A percentile compares a stretch with the other conserved stretches of the same genome.
Evolutionary conservation across 2,329 filamentous ascomycete species (phyloP).

Genomic region (Dothistroma septosporum): DNA sequence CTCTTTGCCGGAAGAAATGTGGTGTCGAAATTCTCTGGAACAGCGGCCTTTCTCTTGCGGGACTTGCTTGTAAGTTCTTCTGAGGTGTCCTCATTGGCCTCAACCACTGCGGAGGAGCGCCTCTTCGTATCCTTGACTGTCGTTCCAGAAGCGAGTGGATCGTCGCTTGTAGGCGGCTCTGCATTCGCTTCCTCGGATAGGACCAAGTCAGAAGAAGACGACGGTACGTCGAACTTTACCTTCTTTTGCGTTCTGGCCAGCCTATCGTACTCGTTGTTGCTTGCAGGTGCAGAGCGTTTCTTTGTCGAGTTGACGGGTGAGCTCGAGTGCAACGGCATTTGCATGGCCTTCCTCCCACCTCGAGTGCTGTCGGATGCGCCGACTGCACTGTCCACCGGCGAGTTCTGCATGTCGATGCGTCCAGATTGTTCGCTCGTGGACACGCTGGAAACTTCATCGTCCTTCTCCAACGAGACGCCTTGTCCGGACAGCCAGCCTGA

Average conservation of each 20-base stretch:
- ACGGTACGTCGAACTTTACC: constrained; percentile 15
- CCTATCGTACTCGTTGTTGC: constrained; percentile 1
- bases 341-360: constrained; percentile 1
- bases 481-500: constrained; percentile 33
- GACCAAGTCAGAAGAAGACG: neutral
- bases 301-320: constrained; percentile 15
- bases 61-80: constrained; percentile 1
- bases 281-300: constrained; percentile 7
- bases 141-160: constrained; percentile 10
- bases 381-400: constrained; percentile 19
- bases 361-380: neutral
- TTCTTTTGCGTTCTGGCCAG: constrained; percentile 15
- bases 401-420: constrained; percentile 7
- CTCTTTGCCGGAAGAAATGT: constrained; percentile 8
- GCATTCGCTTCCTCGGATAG: neutral
- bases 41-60: constrained; percentile 11
- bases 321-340: constrained; percentile 16
- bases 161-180: constrained; percentile 7
- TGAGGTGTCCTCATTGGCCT: constrained; percentile 4
- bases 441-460: constrained; percentile 28
- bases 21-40: constrained; percentile 5
- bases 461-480: constrained; percentile 30
- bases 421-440: constrained; percentile 33
- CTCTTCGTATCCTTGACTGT: neutral
- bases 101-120: neutral